phyloP scores from a whole-genome alignment of 2,329 filamentous ascomycete species.

The Hypomyces perniciosus region DNA sequence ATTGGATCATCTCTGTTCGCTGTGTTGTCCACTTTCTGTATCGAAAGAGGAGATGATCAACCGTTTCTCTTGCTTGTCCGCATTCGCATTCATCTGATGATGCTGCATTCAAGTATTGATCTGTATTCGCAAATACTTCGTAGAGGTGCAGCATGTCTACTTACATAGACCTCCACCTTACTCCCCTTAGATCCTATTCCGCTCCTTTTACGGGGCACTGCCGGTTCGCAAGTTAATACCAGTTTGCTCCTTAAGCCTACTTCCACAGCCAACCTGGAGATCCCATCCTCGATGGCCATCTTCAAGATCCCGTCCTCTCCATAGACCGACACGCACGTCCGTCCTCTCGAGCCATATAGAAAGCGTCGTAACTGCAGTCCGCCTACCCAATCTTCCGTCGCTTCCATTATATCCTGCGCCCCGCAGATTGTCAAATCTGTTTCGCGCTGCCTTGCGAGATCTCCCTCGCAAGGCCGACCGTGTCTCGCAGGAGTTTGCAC shows the following conservation, averaged over 20 bases:
- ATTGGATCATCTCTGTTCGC: no score
- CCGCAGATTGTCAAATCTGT: neutral
- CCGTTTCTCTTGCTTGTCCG: no score
- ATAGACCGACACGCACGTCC: no score
- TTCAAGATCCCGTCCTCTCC: neutral
- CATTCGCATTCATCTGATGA: no score
- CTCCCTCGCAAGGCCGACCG: neutral
- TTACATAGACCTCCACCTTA: neutral
- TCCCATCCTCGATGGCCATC: neutral
- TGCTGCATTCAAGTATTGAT: no score
- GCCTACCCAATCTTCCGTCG: neutral
- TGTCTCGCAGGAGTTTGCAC: neutral
- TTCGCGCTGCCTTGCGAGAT: neutral
- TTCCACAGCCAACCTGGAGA: neutral
- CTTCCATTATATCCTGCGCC: neutral
- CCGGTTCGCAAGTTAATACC: neutral
- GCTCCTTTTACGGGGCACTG: neutral
- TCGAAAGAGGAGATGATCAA: no score
- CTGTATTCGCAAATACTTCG: no score
- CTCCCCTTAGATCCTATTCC: neutral
- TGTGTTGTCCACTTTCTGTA: no score
- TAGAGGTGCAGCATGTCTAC: no score
- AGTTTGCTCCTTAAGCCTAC: neutral
- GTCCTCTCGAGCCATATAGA: neutral
- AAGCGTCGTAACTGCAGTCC: neutral